phyloP scores from a whole-genome alignment of 192 early-diverging fungal genomes.

The Backusella tuberculispora region DNA sequence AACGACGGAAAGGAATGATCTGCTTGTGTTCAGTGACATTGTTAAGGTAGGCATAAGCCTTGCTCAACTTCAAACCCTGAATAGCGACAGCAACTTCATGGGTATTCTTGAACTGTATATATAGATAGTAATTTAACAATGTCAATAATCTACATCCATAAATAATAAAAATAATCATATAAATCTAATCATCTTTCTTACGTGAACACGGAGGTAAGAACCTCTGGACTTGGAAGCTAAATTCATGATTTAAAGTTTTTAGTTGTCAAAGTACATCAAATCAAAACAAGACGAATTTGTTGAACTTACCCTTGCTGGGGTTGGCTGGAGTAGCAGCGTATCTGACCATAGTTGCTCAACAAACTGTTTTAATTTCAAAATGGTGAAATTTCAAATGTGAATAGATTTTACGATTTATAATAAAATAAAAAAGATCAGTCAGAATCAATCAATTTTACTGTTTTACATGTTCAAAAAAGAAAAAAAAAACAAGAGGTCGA shows the following conservation, averaged over 20 bases:
- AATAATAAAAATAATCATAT: no score
- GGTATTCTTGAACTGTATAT: conserved; percentile 91
- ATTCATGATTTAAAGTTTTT: conserved; percentile 2
- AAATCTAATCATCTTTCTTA: conserved; percentile 24
- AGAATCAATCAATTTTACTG: neutral
- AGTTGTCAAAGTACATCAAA: neutral
- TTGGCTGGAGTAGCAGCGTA: conserved; percentile 85
- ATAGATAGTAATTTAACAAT: neutral
- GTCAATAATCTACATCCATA: neutral
- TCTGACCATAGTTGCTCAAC: conserved; percentile 69
- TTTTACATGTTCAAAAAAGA: neutral
- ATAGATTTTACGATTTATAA: neutral
- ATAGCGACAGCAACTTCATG: conserved; percentile 94
- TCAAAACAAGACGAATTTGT: neutral
- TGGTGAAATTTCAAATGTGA: neutral
- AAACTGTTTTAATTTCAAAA: conserved; percentile 10
- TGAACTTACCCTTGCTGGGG: conserved; percentile 71
- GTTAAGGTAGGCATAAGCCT: conserved; percentile 90
- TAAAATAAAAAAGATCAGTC: neutral
- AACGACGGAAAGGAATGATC: conserved; percentile 95
- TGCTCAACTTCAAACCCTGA: conserved; percentile 87
- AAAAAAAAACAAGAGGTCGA: neutral
- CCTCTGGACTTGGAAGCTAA: conserved; percentile 79
- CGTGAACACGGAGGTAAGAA: conserved; percentile 80
- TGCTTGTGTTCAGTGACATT: conserved; percentile 98